Evolutionary conservation across 306 rosid genomes (phyloP).

Genomic region (Vigna radiata): DNA sequence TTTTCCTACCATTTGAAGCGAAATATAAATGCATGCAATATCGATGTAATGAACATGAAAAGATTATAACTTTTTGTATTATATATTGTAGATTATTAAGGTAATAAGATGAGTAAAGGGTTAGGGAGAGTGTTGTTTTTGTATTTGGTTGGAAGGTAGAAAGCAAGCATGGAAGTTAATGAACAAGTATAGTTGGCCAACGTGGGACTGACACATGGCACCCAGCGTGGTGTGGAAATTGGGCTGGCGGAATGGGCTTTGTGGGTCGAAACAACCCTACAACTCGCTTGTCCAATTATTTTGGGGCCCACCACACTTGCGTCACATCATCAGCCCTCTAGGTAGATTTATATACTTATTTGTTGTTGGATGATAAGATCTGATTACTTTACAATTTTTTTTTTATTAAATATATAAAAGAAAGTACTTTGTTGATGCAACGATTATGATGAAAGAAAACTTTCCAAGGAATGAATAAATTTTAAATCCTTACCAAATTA

Average conservation of each 20-base stretch:
- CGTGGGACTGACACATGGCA: constrained; percentile 55
- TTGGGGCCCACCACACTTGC: constrained; percentile 40
- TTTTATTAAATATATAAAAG: not conserved
- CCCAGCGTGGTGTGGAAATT: constrained; percentile 31
- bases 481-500: constrained; percentile 48
- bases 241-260: constrained; percentile 70
- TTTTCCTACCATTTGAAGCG: no score
- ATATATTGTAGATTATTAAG: not conserved
- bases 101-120: constrained; percentile 2
- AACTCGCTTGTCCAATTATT: constrained; percentile 41
- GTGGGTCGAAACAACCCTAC: constrained; percentile 59
- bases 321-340: constrained; percentile 30
- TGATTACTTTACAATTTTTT: not conserved
- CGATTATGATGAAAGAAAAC: constrained; percentile 37
- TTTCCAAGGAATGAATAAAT: constrained; percentile 51
- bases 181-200: constrained; percentile 40
- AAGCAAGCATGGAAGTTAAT: constrained; percentile 40
- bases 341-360: not conserved
- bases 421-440: not conserved
- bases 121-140: constrained; percentile 34
- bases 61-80: no score
- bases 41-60: no score
- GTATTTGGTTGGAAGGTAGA: constrained; percentile 51
- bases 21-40: no score
- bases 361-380: not conserved